Conservation (phyloP, 2,329 filamentous ascomycete species). For the Grosmannia serpens region DNA sequence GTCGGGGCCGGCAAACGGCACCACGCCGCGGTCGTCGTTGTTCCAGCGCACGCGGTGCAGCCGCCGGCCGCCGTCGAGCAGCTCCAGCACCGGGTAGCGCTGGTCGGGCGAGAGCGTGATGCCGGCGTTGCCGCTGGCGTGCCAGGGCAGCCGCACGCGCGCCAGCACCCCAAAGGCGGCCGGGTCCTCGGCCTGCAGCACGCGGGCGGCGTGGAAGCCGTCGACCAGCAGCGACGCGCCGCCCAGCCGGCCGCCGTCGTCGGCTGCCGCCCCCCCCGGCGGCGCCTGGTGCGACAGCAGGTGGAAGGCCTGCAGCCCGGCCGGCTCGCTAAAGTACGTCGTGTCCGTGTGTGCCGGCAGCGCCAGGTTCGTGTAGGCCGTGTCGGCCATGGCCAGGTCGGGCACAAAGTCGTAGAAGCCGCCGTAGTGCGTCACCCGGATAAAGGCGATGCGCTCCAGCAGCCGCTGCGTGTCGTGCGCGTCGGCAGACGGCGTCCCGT, state of each 20-base stretch:
- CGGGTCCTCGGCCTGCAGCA: conserved; percentile 42
- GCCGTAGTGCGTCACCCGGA: conserved; percentile 86
- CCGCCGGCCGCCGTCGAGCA: conserved; percentile 27
- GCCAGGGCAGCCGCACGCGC: conserved; percentile 52
- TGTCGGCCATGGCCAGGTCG: conserved; percentile 78
- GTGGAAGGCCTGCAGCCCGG: conserved; percentile 87
- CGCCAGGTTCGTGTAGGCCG: conserved; percentile 78
- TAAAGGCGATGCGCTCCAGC: conserved; percentile 71
- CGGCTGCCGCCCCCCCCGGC: not conserved
- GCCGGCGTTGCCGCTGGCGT: conserved; percentile 82
- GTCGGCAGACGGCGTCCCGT: conserved; percentile 49
- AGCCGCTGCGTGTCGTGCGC: conserved; percentile 64
- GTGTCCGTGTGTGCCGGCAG: conserved; percentile 86
- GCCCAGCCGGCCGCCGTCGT: conserved; percentile 32
- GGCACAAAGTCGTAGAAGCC: conserved; percentile 72
- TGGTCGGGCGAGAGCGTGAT: conserved; percentile 65
- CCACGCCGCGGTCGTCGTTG: conserved; percentile 70
- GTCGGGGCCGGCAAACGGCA: conserved; percentile 38
- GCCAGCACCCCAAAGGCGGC: conserved; percentile 47
- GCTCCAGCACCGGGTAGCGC: conserved; percentile 60
- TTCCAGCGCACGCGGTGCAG: conserved; percentile 74
- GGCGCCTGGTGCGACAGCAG: conserved; percentile 66
- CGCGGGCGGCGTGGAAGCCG: conserved; percentile 61
- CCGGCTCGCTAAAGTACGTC: conserved; percentile 89
- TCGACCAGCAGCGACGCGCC: conserved; percentile 78